Conservation (phyloP, 78 protist species). For the Dictyostelium capitatum region DNA sequence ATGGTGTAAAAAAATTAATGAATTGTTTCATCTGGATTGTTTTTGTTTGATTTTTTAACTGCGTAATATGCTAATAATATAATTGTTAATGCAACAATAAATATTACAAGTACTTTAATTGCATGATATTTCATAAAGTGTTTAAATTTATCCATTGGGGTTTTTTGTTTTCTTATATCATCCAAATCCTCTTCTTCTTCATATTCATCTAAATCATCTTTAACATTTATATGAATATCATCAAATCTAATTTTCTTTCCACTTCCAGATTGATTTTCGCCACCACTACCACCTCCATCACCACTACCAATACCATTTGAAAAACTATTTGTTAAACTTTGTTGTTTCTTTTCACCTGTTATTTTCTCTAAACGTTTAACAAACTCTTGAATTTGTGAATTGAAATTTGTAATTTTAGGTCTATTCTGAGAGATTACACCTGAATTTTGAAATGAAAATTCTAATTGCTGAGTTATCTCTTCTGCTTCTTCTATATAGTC, state of each 20-base stretch:
- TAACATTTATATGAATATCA: constrained; percentile 20
- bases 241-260: constrained; percentile 33
- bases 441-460: constrained; percentile 68
- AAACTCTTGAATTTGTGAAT: background rate
- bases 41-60: background rate
- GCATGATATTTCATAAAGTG: constrained; percentile 39
- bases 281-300: background rate
- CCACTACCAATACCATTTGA: background rate
- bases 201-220: constrained; percentile 53
- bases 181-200: constrained; percentile 65
- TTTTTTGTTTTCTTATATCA: constrained; percentile 35
- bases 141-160: background rate
- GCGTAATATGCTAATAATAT: constrained; percentile 21
- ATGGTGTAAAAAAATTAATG: background rate
- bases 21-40: constrained; percentile 9
- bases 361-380: constrained; percentile 1
- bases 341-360: background rate
- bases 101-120: constrained; percentile 18
- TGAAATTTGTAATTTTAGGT: constrained; percentile 34
- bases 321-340: background rate
- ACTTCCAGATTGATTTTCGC: background rate
- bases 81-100: constrained; percentile 20
- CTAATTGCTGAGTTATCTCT: constrained; percentile 71
- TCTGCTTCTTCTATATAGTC: constrained; percentile 55
- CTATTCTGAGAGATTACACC: constrained; percentile 32